Conservation (phyloP, 1,284 basidiomycete species). For the Psilocybe mexicana region DNA sequence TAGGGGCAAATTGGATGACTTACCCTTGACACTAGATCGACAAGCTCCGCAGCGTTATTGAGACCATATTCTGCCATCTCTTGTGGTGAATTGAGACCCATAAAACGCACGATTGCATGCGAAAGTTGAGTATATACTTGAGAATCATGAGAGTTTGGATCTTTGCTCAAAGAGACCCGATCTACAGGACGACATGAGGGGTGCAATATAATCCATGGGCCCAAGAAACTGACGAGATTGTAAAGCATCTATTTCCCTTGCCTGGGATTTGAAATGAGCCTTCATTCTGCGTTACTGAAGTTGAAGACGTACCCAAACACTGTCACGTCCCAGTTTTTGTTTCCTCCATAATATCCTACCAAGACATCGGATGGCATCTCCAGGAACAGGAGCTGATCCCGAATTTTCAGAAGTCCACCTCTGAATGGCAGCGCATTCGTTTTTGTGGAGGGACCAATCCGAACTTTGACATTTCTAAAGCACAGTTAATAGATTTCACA, state of each 20-base stretch:
- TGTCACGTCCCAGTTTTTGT: constrained; percentile 53
- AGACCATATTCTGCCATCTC: constrained; percentile 62
- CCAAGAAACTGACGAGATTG: constrained; percentile 67
- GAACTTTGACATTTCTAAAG: constrained; percentile 70
- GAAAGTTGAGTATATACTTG: constrained; percentile 67
- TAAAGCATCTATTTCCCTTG: constrained; percentile 64
- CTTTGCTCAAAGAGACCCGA: constrained; percentile 42
- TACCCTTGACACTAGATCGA: constrained; percentile 73
- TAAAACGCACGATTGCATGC: constrained; percentile 68
- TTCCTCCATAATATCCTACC: constrained; percentile 73
- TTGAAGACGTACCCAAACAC: constrained; percentile 57
- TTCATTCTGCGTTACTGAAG: neutral
- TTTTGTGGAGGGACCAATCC: constrained; percentile 79
- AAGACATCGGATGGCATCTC: constrained; percentile 75
- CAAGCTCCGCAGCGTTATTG: constrained; percentile 57
- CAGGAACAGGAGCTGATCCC: constrained; percentile 48
- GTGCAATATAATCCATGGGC: neutral
- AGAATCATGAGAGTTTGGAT: constrained; percentile 43
- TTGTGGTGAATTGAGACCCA: constrained; percentile 56
- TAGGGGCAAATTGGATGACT: constrained; percentile 19
- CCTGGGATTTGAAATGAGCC: constrained; percentile 39
- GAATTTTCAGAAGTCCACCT: constrained; percentile 42
- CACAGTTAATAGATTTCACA: neutral
- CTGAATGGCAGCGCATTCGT: constrained; percentile 73
- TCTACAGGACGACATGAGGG: constrained; percentile 35